Evolutionary conservation across 331 rosid species (phyloP), one percentile per base, ranked within the genome.

Genomic region (Telfairia occidentalis): DNA sequence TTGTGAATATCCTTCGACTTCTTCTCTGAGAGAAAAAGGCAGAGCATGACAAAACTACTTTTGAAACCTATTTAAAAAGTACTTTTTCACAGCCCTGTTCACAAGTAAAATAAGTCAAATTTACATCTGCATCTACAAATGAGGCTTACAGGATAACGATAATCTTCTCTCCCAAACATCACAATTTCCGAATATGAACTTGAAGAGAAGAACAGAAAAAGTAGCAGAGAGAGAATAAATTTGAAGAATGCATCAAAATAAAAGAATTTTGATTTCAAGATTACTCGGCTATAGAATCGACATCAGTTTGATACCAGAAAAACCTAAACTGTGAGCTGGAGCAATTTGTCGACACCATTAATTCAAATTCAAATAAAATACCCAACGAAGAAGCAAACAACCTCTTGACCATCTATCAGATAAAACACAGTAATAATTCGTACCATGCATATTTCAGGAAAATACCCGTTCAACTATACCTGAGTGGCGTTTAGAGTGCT

Each of bases 1-100:
- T 76, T 88, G 89, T 81, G 87, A 78, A 53, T 84, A 71, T 88
- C 97, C 85, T 89, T 94, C 28, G 78, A 80, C 82, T 84, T 90
- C 90, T 86, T 94, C 54, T 85, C 98, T 88, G 89, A 49, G 77
- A 63, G 63, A 71, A 77, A 82, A 80, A 61, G 29, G 49, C 9
- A 23, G n/a, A 24, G 67, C 59, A 75, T 50, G 30, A 63, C 40
- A 43, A 75, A 50, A 46, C 34, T n/a, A 37, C 65, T 63, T n/a
- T 23, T 15, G 57, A 65, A 79, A 77, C 35, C 70, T 66, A 71
- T 71, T 59, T 7, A 21, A 24, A 9, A 80, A 43, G 43, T 73
- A 64, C 40, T 35, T 49, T 30, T 34, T 38, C 46, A 54, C 52
- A 73, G 23, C 18, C 50, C 50, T 12, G 34, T 32, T n/a, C 48